Percentiles rank a stretch among this genome's conserved stretches.
phyloP scores from a whole-genome alignment of 2,329 filamentous ascomycete genomes.

The Metarhizium rileyi region DNA sequence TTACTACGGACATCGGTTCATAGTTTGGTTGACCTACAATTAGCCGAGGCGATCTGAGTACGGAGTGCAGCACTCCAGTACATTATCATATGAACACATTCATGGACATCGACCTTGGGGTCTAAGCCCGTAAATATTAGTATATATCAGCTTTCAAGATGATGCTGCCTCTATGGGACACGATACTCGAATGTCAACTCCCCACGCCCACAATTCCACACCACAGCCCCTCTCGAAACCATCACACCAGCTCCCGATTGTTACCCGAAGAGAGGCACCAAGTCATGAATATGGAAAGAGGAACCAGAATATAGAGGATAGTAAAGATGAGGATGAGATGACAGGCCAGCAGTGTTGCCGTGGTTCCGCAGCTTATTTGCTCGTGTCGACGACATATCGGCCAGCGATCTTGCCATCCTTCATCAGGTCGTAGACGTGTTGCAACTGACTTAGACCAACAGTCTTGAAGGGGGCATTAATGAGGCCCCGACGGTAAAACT shows the following conservation, averaged over 20 bases:
- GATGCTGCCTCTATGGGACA: too few species aligned
- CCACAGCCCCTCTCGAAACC: too few species aligned
- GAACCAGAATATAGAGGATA: not conserved
- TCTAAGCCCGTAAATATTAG: not conserved
- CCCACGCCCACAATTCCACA: not conserved
- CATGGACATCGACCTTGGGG: not conserved
- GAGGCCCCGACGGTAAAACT: conserved; percentile 76
- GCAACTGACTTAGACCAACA: conserved; percentile 69
- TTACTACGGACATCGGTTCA: not conserved
- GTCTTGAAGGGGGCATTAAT: conserved; percentile 85
- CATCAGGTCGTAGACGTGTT: conserved; percentile 72
- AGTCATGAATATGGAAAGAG: not conserved
- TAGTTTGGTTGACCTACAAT: not conserved
- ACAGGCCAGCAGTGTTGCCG: not conserved
- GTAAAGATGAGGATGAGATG: not conserved
- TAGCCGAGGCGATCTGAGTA: not conserved
- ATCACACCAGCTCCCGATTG: too few species aligned
- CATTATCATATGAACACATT: not conserved
- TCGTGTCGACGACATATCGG: conserved; percentile 69
- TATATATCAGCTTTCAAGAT: too few species aligned
- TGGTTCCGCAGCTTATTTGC: conserved; percentile 34
- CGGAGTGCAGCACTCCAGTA: not conserved
- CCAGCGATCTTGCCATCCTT: conserved; percentile 62
- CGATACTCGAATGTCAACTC: not conserved
- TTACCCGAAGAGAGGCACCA: not conserved